These are phyloP conservation scores for Boletus vinaceobasis DNA, from an alignment of 768 basidiomycete species.

Conservation along the genomic window DNA sequence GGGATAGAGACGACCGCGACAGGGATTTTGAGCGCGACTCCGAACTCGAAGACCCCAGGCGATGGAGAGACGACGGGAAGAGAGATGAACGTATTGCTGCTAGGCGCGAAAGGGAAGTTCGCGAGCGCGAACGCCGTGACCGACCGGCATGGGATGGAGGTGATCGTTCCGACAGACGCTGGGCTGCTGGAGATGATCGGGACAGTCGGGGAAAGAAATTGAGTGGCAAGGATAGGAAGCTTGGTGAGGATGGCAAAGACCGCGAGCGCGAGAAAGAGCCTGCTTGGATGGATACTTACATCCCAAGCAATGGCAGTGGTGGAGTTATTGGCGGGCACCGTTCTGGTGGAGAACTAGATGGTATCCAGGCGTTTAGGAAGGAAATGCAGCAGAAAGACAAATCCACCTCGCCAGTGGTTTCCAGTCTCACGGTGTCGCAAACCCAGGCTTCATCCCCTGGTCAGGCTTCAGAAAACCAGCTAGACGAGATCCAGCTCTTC, in stretches of 20 bases:
- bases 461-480: constrained; percentile 33
- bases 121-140: constrained; percentile 37
- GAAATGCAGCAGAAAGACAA: constrained; percentile 76
- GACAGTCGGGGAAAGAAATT: constrained; percentile 61
- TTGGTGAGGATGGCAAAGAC: constrained; percentile 48
- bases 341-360: constrained; percentile 67
- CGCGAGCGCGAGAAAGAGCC: constrained; percentile 76
- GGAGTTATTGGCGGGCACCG: constrained; percentile 65
- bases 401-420: constrained; percentile 28
- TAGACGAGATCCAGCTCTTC: constrained; percentile 85
- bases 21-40: constrained; percentile 44
- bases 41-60: constrained; percentile 65
- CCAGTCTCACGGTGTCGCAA: constrained; percentile 13
- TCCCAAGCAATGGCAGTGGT: constrained; percentile 53
- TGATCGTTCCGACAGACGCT: constrained; percentile 48
- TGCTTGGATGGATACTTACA: constrained; percentile 90
- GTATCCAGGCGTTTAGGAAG: constrained; percentile 86
- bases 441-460: constrained; percentile 19
- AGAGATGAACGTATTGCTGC: constrained; percentile 71
- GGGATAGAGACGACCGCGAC: constrained; percentile 38
- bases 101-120: constrained; percentile 52
- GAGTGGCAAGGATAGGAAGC: constrained; percentile 56
- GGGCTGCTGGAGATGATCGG: constrained; percentile 64
- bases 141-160: constrained; percentile 47
- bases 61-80: constrained; percentile 82